These are phyloP conservation scores for Tricholoma terreum DNA, from an alignment of 768 basidiomycete genomes.

Conservation along the genomic window DNA sequence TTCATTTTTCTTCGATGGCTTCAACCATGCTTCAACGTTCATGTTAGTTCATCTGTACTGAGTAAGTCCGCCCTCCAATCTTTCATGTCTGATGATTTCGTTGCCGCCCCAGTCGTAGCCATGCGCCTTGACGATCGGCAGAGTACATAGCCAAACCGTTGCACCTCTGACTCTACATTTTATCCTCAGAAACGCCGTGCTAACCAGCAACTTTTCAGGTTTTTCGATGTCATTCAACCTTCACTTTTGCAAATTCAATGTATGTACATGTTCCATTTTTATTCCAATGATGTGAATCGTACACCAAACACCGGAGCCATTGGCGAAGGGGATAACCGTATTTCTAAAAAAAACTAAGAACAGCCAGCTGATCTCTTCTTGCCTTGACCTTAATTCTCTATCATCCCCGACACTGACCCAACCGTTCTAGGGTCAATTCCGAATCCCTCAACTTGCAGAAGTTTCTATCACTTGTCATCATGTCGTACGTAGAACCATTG, in stretches of 20 bases:
- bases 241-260: constrained; percentile 7
- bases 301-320: constrained; percentile 44
- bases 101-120: constrained; percentile 79
- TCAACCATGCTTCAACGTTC: too few relatives aligned
- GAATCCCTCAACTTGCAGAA: background rate
- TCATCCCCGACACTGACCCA: constrained; percentile 1
- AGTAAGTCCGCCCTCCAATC: constrained; percentile 27
- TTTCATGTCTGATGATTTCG: constrained; percentile 50
- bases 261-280: constrained; percentile 10
- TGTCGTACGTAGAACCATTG: background rate
- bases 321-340: constrained; percentile 42
- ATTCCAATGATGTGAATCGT: constrained; percentile 42
- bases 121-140: constrained; percentile 59
- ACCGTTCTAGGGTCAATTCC: background rate
- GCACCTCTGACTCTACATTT: constrained; percentile 51
- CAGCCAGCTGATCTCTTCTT: constrained; percentile 52
- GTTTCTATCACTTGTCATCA: constrained; percentile 2
- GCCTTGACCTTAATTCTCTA: background rate
- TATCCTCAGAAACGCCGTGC: background rate
- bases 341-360: constrained; percentile 55
- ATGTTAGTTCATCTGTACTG: constrained; percentile 1
- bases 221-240: constrained; percentile 4
- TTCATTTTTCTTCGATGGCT: too few relatives aligned
- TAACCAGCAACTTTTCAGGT: constrained; percentile 1
- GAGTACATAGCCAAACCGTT: constrained; percentile 68